Base-by-base conservation (phyloP, 139 green algal genomes). In the Chlorella sp. region DNA sequence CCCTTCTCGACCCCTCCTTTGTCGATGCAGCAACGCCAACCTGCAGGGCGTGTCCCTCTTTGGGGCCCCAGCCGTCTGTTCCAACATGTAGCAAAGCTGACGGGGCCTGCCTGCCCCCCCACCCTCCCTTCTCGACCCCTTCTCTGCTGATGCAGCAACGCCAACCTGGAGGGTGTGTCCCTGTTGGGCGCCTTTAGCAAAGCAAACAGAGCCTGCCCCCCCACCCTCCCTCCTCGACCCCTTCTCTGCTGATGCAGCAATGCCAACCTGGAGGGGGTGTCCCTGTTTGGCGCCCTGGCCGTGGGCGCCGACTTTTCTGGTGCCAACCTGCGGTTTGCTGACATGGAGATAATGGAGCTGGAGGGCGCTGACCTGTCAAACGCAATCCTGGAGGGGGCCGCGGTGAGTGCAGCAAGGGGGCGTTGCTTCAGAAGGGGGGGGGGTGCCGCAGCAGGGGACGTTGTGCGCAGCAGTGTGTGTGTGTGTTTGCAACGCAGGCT, bases 301-400 rank as follows among this genome's bases (percentile, higher is more conserved):
- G 92, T 96, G 66, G 88, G 90, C 40, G 93, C 96, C 64, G 95
- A 93, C 53, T 98, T 98, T 81, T 80, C 71, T 1, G 95, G 95
- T 1, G 94, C 96, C 34, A 94, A 97, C 86, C 90, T 98, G 82
- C 91, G 88, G 28, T 88, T 89, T 22, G 96, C 96, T 3, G 96
- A 98, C 89, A 83, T 98, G 76, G 96, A 97, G 88, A 89, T 84
- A 60, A 89, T 90, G 11, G 94, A 97, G 90, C 93, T 97, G 73
- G 95, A 97, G 92, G 91, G 92, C 28, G 93, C 93, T 9, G 96
- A 98, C 91, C 95, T 98, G 80, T 94, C 86, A 0, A 75, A 97
- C 86, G 96, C 96, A 9, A 77, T 97, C 15, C 79, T 98, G 79
- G 92, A 95, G 69, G 96, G 96, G 11, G 96, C 96, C 0, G 93